Base-by-base conservation (phyloP, 1,139 yeast genomes). In the Scheffersomyces titani region DNA sequence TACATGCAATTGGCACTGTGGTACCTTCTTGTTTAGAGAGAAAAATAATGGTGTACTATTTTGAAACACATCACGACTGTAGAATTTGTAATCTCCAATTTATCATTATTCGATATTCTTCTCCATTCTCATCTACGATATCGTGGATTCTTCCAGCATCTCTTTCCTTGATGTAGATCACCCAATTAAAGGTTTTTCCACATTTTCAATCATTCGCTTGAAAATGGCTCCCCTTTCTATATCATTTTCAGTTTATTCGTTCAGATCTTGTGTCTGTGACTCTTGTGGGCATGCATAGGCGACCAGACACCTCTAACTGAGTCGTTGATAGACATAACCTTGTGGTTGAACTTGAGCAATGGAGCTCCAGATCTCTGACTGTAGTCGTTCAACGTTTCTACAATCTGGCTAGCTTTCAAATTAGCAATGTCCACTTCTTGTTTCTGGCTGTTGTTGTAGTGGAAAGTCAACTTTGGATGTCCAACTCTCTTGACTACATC, bases 261-360 rank as follows among this genome's bases (percentile, higher is more conserved):
- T 69, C 77, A 90, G 55, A 91, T 83, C 68, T 82, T 87, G 76
- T 84, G 88, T 75, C 96, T 86, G 69, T 78, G 79, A 47, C 79
- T 78, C 71, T 90, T 88, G 59, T 86, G 87, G 54, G 83, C 86
- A 70, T 94, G 98, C 79, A 94, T 81, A 56, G 99, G 99, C 52
- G 98, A 92, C 99, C 99, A 94, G 54, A 94, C 82, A 67, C 99
- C 99, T 81, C 99, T 89, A 19, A 94, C 94, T 53, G 97, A 88
- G 59, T 84, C 85, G 71, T 93, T 94, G 59, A 82, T 73, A 50
- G 97, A 88, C 71, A 86, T 83, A 49, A 94, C 98, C 64, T 89
- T 88, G 63, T 89, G 87, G 71, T 80, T 80, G 67, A 64, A 78
- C 64, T 79, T 80, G 70, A 77, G 74, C 57, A 77, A 72, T 11